Base-by-base conservation (phyloP, 139 green algal species). In the Chlorella sp. region DNA sequence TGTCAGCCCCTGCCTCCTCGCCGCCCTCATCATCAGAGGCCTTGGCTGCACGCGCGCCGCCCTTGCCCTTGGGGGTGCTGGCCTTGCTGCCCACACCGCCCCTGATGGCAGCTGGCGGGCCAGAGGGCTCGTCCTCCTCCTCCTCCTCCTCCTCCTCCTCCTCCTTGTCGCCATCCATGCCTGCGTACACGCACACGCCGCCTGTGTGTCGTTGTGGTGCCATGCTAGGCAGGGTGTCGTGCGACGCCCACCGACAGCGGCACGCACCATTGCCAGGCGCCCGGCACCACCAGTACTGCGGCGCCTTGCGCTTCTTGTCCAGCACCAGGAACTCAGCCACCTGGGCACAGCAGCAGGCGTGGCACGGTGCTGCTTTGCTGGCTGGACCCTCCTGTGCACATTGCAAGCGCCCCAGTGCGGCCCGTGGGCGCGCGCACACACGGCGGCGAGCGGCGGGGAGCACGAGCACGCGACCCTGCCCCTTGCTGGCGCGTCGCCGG, bases 261-360 rank as follows among this genome's bases (percentile, higher is more conserved):
- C 55, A 27, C 24, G 55, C 49, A 81, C 79, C 61, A 36, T 72
- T 76, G 0, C 31, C 31, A 10, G 86, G 86, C 2, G 86, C 65
- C 33, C 80, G 78, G 67, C 76, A 83, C 86, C 86, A 91, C 86
- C 86, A 91, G 50, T 75, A 71, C 17, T 78, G 67, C 0, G 86
- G 86, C 6, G 86, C 72, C 30, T 79, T 80, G 6, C 84, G 76
- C 31, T 82, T 80, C 29, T 74, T 77, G n/a, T 77, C 70, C 6
- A 84, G 26, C 0, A 70, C 71, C 35, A 89, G 69, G 49, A 88
- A 88, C 31, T 86, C 76, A 6, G 72, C 67, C 10, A 91, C 82
- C 81, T 91, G n/a, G n/a, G n/a, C n/a, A n/a, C n/a, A n/a, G 75
- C 20, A 69, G 17, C 17, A 55, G 34, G 5, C 5, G 34, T 55